Evolutionary conservation across 2,329 filamentous ascomycete genomes (phyloP), one percentile per base, ranked within the genome.

Genomic region (Sclerotinia subarctica): DNA sequence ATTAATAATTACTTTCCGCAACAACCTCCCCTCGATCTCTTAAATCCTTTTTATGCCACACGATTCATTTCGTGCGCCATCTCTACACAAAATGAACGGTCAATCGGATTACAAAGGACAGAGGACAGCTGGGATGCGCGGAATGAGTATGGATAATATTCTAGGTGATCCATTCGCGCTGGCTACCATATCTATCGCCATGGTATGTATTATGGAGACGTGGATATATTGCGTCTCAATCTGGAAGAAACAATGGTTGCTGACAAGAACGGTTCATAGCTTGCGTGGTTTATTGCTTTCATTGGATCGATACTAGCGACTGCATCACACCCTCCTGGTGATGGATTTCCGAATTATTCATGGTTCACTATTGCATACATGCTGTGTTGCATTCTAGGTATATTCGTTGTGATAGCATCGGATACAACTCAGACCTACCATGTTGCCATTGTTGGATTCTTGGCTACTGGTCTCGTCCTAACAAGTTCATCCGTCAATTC

Each of bases 111-210:
- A 82, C 73, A 80, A 74, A 73, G 73, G 81, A 66, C 79, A 83
- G 77, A 83, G 85, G 77, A 83, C 79, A 77, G 82, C 82, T 64
- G 77, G 76, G 69, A 83, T 81, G 81, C 79, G 82, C 72, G 81
- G 80, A 75, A 89, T 97, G 80, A 90, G 87, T 79, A 80, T 94
- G 79, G 91, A 91, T 78, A 96, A 97, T 81, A 93, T 99, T 75
- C 85, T 97, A 70, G 95, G 95, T 75, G 94, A 99, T 81, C 95
- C 95, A 7, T 98, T 99, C 80, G 94, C 94, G 69, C 86, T 99
- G 70, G 93, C 94, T 67, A 98, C 95, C 47, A 88, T 96, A 72
- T 97, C 94, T 68, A 97, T 98, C 79, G 88, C 91, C 71, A 84
- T 92, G 77, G 94, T 97, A 87, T 80, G 93, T 76, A 46, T 44